Percentiles rank a stretch among this genome's conserved stretches.
Conservation (phyloP, 1,139 yeast species). For the Geotrichum reessii region DNA sequence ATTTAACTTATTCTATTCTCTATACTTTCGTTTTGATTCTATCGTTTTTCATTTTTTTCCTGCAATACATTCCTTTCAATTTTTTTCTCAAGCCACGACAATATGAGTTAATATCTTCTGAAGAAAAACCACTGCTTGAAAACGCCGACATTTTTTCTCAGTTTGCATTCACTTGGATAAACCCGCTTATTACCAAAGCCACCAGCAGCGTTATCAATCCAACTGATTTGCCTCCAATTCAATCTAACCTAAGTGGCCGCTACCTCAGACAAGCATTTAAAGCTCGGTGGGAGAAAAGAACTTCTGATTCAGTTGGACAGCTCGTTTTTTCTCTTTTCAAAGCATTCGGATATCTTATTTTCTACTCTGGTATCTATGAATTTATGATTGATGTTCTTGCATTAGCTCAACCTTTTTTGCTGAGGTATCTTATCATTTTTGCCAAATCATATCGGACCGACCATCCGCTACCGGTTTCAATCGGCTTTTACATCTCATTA, state of each 20-base stretch:
- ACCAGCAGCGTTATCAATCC: constrained; percentile 61
- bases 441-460: constrained; percentile 59
- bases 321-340: constrained; percentile 52
- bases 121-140: constrained; percentile 39
- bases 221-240: constrained; percentile 72
- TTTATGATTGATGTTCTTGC: constrained; percentile 61
- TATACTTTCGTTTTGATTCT: constrained; percentile 12
- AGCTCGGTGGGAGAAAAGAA: constrained; percentile 50
- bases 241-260: constrained; percentile 52
- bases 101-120: constrained; percentile 7
- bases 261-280: constrained; percentile 45
- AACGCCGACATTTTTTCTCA: constrained; percentile 71
- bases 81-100: constrained; percentile 13
- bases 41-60: constrained; percentile 10
- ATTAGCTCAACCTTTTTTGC: constrained; percentile 77
- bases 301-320: constrained; percentile 47
- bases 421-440: constrained; percentile 66
- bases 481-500: constrained; percentile 73
- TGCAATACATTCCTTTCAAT: constrained; percentile 18
- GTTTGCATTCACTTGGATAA: constrained; percentile 82
- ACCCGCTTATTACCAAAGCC: constrained; percentile 74
- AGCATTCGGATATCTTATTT: constrained; percentile 61
- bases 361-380: constrained; percentile 65
- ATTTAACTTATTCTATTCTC: constrained; percentile 12
- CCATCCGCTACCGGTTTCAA: constrained; percentile 47